Percentiles rank a stretch among this genome's conserved stretches.
phyloP scores from a whole-genome alignment of 2,329 filamentous ascomycete genomes.

The Neofusicoccum cordaticola region DNA sequence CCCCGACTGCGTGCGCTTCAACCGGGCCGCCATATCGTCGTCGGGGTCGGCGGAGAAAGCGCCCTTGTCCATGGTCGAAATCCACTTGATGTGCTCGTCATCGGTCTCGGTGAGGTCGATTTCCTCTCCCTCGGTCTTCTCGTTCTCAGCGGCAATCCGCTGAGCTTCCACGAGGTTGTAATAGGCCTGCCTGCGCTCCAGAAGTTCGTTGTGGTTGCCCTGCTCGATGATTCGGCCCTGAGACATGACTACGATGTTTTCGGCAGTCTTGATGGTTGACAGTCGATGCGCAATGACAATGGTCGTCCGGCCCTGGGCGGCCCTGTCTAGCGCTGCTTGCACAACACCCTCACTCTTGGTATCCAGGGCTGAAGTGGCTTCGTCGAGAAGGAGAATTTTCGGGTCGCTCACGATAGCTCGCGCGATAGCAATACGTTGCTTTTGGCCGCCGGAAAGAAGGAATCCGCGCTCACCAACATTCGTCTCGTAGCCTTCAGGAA shows the following conservation, averaged over 20 bases:
- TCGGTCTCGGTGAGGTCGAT: constrained; percentile 28
- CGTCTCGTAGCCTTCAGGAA: constrained; percentile 86
- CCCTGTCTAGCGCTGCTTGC: constrained; percentile 81
- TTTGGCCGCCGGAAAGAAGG: constrained; percentile 84
- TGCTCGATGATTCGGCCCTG: constrained; percentile 79
- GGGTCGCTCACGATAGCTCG: constrained; percentile 82
- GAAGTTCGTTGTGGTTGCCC: constrained; percentile 74
- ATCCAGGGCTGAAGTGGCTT: constrained; percentile 86
- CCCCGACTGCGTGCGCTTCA: constrained; percentile 52
- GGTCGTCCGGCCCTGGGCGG: constrained; percentile 78
- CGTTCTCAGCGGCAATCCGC: constrained; percentile 63
- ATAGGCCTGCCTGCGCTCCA: constrained; percentile 70
- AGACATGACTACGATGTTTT: constrained; percentile 90
- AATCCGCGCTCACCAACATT: constrained; percentile 89
- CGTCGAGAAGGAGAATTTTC: constrained; percentile 83
- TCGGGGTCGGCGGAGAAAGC: constrained; percentile 54
- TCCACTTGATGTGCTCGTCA: constrained; percentile 29
- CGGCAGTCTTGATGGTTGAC: constrained; percentile 83
- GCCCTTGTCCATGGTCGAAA: constrained; percentile 26
- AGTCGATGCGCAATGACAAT: constrained; percentile 91
- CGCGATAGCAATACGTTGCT: constrained; percentile 89
- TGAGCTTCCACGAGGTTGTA: constrained; percentile 81
- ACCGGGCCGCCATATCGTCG: constrained; percentile 56
- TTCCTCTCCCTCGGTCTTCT: constrained; percentile 55
- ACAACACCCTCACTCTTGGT: constrained; percentile 91